Evolutionary conservation across 495 filamentous ascomycete genomes (phyloP).

Genomic region (Hyaloscypha hepaticicola): DNA sequence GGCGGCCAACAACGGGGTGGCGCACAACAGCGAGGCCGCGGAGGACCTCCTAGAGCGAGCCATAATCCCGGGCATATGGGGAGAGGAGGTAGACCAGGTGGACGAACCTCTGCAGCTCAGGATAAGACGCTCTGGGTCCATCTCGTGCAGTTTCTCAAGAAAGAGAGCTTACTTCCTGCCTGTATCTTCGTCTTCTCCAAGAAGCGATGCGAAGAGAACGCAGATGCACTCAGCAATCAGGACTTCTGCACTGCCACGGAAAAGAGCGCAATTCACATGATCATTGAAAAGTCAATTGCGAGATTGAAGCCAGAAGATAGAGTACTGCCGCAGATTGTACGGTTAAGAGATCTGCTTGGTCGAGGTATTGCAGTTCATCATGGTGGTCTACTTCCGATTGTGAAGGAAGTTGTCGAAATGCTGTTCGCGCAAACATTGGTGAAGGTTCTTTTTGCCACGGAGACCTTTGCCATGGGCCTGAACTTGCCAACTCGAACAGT

Average conservation of each 20-base stretch:
- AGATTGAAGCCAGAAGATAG: slow-evolving; percentile 90
- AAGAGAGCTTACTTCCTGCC: slow-evolving; percentile 80
- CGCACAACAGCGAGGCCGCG: slow-evolving; percentile 57
- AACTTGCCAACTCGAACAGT: slow-evolving; percentile 96
- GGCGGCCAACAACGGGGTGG: slow-evolving; percentile 51
- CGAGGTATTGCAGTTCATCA: slow-evolving; percentile 96
- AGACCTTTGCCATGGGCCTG: slow-evolving; percentile 98
- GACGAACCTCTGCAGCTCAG: slow-evolving; percentile 81
- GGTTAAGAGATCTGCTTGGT: slow-evolving; percentile 79
- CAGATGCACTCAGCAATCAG: slow-evolving; percentile 88
- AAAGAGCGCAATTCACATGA: slow-evolving; percentile 97
- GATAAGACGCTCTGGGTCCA: slow-evolving; percentile 98
- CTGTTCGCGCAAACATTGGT: slow-evolving; percentile 92
- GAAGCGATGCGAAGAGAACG: slow-evolving; percentile 94
- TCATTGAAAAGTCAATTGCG: slow-evolving; percentile 92
- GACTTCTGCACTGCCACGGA: slow-evolving; percentile 91
- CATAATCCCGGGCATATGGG: slow-evolving; percentile 78
- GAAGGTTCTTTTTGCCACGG: slow-evolving; percentile 95
- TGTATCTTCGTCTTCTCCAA: slow-evolving; percentile 99
- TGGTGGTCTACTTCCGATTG: slow-evolving; percentile 90
- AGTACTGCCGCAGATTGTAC: slow-evolving; percentile 82
- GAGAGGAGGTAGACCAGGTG: slow-evolving; percentile 75
- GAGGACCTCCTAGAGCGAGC: slow-evolving; percentile 56
- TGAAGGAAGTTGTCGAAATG: slow-evolving; percentile 97
- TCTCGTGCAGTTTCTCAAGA: slow-evolving; percentile 84